Conservation (phyloP, 352 stramenopile genomes). For the Globisporangium alternatum region DNA sequence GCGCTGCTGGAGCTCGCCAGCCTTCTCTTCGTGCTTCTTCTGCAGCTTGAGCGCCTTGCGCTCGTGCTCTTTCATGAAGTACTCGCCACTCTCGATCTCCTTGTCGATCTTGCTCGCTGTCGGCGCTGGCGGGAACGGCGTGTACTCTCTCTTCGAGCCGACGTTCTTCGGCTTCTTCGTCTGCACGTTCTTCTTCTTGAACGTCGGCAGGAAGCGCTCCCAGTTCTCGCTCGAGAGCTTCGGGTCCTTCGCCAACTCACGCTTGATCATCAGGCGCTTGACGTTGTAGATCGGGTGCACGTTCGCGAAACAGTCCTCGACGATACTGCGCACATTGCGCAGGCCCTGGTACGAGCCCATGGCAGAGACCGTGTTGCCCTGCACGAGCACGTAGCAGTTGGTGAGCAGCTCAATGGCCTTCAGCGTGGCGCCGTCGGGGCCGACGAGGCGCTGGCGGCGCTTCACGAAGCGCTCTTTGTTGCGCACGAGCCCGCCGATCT, state of each 20-base stretch:
- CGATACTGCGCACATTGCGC: constrained; percentile 95
- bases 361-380: constrained; percentile 96
- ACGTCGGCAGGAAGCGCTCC: constrained; percentile 98
- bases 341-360: constrained; percentile 90
- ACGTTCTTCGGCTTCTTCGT: constrained; percentile 92
- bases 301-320: constrained; percentile 99
- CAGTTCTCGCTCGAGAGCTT: constrained; percentile 97
- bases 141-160: constrained; percentile 95
- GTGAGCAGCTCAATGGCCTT: constrained; percentile 98
- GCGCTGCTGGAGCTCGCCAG: constrained; percentile 56
- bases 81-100: constrained; percentile 98
- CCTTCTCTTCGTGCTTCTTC: constrained; percentile 78
- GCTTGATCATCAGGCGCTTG: constrained; percentile 99
- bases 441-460: constrained; percentile 95
- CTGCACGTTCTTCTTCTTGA: constrained; percentile 99
- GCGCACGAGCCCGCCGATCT: constrained; percentile 98
- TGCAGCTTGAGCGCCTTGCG: constrained; percentile 91
- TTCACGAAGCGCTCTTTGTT: constrained; percentile 99
- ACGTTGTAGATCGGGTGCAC: constrained; percentile 99
- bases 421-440: constrained; percentile 97
- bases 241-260: constrained; percentile 98
- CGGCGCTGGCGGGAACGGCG: constrained; percentile 97
- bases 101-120: constrained; percentile 96
- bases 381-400: constrained; percentile 99
- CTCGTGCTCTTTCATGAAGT: constrained; percentile 98